phyloP scores from a whole-genome alignment of 495 filamentous ascomycete genomes.

The Sordaria brevicollis region DNA sequence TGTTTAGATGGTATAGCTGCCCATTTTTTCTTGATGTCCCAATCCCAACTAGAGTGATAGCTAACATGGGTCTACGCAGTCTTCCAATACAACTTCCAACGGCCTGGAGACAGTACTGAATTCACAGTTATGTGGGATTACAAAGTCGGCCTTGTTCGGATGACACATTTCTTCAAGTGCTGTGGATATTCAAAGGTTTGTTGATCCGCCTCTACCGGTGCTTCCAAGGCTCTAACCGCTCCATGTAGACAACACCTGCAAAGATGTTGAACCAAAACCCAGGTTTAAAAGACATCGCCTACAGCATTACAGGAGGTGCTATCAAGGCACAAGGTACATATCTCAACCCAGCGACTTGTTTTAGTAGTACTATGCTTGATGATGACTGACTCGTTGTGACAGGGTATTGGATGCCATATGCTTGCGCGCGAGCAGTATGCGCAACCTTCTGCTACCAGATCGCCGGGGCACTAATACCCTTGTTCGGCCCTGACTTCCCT shows the following conservation, averaged over 20 bases:
- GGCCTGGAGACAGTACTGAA: constrained; percentile 52
- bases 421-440: constrained; percentile 71
- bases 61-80: constrained; percentile 39
- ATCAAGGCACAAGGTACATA: constrained; percentile 76
- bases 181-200: constrained; percentile 74
- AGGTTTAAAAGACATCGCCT: constrained; percentile 73
- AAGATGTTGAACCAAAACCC: constrained; percentile 71
- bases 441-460: constrained; percentile 82
- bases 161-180: constrained; percentile 92
- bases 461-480: constrained; percentile 69
- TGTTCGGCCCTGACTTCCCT: constrained; percentile 80
- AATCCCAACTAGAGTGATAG: not conserved
- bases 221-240: not conserved
- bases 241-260: constrained; percentile 63
- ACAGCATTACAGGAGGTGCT: constrained; percentile 90
- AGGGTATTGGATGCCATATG: constrained; percentile 97
- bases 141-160: constrained; percentile 86
- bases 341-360: not conserved
- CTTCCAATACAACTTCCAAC: constrained; percentile 81
- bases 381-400: constrained; percentile 1
- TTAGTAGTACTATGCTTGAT: not conserved
- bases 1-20: constrained; percentile 66
- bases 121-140: constrained; percentile 96
- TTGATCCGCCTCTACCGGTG: not conserved
- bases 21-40: not conserved